Evolutionary conservation across 768 basidiomycete species (phyloP).

Genomic region (Naganishia friedmannii): DNA sequence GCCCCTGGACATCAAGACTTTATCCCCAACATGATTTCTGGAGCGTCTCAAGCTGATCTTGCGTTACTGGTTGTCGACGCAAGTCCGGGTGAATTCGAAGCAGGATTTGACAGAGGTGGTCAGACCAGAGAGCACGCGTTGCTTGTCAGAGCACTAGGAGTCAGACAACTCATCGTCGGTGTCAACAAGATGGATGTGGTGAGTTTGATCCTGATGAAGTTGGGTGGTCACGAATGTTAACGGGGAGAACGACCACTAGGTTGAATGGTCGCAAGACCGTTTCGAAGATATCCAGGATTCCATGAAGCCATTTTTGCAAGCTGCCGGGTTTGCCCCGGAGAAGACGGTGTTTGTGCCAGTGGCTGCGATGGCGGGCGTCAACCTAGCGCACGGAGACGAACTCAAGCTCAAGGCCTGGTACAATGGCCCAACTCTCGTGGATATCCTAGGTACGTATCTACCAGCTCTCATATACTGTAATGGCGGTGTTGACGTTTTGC

Average conservation of each 20-base stretch:
- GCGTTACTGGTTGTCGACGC: constrained; percentile 91
- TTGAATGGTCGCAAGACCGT: constrained; percentile 76
- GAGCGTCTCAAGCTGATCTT: constrained; percentile 93
- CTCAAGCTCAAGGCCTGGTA: constrained; percentile 71
- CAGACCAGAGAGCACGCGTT: constrained; percentile 93
- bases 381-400: constrained; percentile 62
- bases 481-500: neutral
- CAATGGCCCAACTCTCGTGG: constrained; percentile 75
- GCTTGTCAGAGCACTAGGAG: constrained; percentile 86
- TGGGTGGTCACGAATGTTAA: neutral
- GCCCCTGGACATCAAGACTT: constrained; percentile 97
- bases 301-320: constrained; percentile 74
- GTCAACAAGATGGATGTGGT: constrained; percentile 95
- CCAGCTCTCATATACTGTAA: neutral
- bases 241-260: constrained; percentile 56
- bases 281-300: constrained; percentile 78
- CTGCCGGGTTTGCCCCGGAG: constrained; percentile 76
- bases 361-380: constrained; percentile 83
- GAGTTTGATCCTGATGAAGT: constrained; percentile 34
- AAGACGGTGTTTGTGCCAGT: constrained; percentile 85
- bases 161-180: constrained; percentile 83
- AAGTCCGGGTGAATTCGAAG: constrained; percentile 86
- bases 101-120: constrained; percentile 88
- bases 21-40: constrained; percentile 99
- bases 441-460: constrained; percentile 65